Evolutionary conservation across 495 filamentous ascomycete genomes (phyloP), one percentile per base, ranked within the genome.

Genomic region (Clohesyomyces aquaticus): DNA sequence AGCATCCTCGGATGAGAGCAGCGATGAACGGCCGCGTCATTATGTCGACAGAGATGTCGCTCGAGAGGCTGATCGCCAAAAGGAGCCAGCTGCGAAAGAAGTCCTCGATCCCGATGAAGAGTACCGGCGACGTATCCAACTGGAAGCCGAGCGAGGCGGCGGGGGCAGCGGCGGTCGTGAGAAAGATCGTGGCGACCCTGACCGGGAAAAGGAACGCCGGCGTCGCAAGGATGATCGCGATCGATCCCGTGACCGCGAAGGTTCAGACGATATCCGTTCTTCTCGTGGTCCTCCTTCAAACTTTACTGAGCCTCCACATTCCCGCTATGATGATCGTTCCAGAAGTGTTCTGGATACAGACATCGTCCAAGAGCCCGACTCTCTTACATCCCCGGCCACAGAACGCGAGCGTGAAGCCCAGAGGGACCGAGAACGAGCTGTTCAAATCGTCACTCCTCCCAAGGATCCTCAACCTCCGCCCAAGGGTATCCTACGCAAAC

Each of bases 401-500:
- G 47, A 32, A 11, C 29, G 43, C 19, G 63, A 63, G 41, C 50
- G 54, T n/a, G 53, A n/a, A n/a, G n/a, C n/a, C n/a, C n/a, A n/a
- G n/a, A n/a, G n/a, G n/a, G n/a, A n/a, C n/a, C n/a, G n/a, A n/a
- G n/a, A 61, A 21, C 67, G 50, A 32, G 61, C 73, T 18, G 73
- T 78, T 6, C 71, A 72, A 11, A 78, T 78, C 22, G 76, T 78
- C 8, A 60, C 71, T 29, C 75, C 75, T 16, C 74, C 76, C 3
- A 68, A 61, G 35, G 75, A 76, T 3, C 61, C 69, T 26, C 54
- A 57, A 19, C 45, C 71, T 77, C 79, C 64, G 2, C 84, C 87
- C n/a, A 90, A 87, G 72, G 80, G 87, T 6, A 91, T 89, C 42
- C 78, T 96, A 12, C 90, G 91, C 72, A 76, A 81, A 35, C 90